Evolutionary conservation across 2,329 filamentous ascomycete species (phyloP).

Genomic region (Coniochaeta sp.): DNA sequence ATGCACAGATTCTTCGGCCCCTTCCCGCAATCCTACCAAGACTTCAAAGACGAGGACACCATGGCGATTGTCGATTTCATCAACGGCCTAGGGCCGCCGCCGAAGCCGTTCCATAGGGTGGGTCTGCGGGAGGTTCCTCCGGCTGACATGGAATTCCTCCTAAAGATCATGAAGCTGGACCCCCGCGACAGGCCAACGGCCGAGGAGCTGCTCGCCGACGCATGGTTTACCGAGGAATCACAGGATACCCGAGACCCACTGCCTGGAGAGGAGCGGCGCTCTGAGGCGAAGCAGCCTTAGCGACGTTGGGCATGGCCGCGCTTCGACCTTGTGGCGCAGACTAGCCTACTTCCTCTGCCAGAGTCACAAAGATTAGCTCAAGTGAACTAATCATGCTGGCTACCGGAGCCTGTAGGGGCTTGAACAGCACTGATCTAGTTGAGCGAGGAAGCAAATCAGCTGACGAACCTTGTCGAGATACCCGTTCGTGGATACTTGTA

Average conservation of each 20-base stretch:
- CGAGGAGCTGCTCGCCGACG: conserved; percentile 16
- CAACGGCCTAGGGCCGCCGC: conserved; percentile 11
- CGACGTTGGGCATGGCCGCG: too few relatives aligned
- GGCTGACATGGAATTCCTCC: conserved; percentile 16
- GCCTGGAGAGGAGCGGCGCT: too few relatives aligned
- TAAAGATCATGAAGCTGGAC: conserved; percentile 19
- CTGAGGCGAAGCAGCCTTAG: too few relatives aligned
- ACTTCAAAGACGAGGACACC: conserved; percentile 12
- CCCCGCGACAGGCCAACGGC: conserved; percentile 19
- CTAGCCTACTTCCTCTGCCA: too few relatives aligned
- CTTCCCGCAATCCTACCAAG: conserved; percentile 11
- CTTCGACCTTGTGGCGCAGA: too few relatives aligned
- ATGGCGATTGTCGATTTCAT: conserved; percentile 12
- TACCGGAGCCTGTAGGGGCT: too few relatives aligned
- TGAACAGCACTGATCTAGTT: too few relatives aligned
- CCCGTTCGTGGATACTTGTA: too few relatives aligned
- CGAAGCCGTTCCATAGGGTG: conserved; percentile 14
- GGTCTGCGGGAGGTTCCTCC: conserved; percentile 12
- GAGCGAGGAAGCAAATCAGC: too few relatives aligned
- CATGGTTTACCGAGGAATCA: conserved; percentile 18
- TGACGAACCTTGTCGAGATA: too few relatives aligned
- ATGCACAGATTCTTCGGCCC: conserved; percentile 18
- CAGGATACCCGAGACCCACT: background rate
- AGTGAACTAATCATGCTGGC: too few relatives aligned
- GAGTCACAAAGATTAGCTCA: too few relatives aligned